These are phyloP conservation scores for Plenodomus lindquistii DNA, from an alignment of 2,329 filamentous ascomycete species.

Conservation along the genomic window DNA sequence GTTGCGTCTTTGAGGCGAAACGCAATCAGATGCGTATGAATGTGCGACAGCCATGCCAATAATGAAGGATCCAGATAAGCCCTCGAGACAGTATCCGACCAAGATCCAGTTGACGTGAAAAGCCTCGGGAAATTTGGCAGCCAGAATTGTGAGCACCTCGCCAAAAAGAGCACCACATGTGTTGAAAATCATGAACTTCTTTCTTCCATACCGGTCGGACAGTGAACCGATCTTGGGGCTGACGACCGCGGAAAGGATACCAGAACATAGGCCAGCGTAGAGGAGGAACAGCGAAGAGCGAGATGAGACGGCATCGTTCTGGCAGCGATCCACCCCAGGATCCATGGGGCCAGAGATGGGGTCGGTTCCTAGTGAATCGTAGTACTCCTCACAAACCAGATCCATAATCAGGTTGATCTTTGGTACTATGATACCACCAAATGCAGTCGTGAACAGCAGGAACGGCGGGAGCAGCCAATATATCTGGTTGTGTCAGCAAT, in stretches of 20 bases:
- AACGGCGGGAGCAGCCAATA: constrained; percentile 84
- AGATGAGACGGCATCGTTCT: constrained; percentile 75
- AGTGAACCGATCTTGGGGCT: constrained; percentile 82
- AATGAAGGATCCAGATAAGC: constrained; percentile 86
- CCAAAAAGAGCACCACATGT: constrained; percentile 73
- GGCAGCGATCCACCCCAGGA: constrained; percentile 67
- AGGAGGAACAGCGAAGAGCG: constrained; percentile 78
- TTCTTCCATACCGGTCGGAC: constrained; percentile 85
- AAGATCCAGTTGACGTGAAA: constrained; percentile 80
- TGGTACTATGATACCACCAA: constrained; percentile 83
- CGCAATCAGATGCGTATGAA: constrained; percentile 90
- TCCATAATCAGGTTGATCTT: constrained; percentile 84
- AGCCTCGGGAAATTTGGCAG: constrained; percentile 72
- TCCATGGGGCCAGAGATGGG: constrained; percentile 44
- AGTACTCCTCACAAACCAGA: constrained; percentile 82
- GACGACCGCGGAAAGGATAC: constrained; percentile 76
- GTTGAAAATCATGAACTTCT: constrained; percentile 71
- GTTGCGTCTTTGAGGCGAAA: constrained; percentile 74
- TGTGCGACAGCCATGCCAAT: constrained; percentile 77
- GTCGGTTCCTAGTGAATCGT: constrained; percentile 59
- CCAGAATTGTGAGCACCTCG: constrained; percentile 77
- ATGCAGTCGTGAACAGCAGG: constrained; percentile 79
- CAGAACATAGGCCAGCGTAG: constrained; percentile 72
- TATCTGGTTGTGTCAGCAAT: constrained; percentile 53
- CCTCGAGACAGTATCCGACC: constrained; percentile 76